These are phyloP conservation scores for Catharanthus roseus DNA, from an alignment of 257 asterid species.

Conservation along the genomic window DNA sequence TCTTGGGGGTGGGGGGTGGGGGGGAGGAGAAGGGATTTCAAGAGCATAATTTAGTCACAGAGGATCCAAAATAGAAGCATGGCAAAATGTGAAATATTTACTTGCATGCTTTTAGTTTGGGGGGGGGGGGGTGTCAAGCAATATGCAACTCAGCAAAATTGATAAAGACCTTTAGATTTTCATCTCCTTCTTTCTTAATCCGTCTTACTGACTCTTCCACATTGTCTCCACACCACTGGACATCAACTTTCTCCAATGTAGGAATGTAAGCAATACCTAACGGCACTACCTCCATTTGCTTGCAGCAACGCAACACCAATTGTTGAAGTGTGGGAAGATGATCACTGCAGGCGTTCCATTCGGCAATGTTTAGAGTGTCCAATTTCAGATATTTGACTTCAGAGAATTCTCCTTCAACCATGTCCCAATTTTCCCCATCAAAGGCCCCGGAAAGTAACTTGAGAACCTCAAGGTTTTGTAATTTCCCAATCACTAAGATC, in stretches of 20 bases:
- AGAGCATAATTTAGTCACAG: no score
- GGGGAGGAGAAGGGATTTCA: no score
- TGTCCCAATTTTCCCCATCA: background rate
- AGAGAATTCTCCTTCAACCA: background rate
- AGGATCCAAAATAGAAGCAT: no score
- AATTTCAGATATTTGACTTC: conserved; percentile 2
- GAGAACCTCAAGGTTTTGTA: background rate
- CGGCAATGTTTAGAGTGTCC: background rate
- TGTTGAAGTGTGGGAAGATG: background rate
- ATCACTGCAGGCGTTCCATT: background rate
- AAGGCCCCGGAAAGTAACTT: background rate
- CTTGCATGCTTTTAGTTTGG: no score
- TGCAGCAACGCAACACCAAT: background rate
- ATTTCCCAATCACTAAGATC: background rate
- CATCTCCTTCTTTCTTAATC: conserved; percentile 8
- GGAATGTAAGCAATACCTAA: background rate
- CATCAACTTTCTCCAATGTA: conserved; percentile 1
- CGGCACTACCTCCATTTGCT: background rate
- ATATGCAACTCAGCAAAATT: background rate
- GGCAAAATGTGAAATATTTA: background rate
- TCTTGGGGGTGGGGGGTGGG: no score
- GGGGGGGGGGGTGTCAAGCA: no score
- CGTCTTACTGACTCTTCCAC: background rate
- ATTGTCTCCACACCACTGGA: background rate
- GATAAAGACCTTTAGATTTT: background rate